These are phyloP conservation scores for Fraxinus latifolia DNA, from an alignment of 305 asterid species.

Conservation along the genomic window DNA sequence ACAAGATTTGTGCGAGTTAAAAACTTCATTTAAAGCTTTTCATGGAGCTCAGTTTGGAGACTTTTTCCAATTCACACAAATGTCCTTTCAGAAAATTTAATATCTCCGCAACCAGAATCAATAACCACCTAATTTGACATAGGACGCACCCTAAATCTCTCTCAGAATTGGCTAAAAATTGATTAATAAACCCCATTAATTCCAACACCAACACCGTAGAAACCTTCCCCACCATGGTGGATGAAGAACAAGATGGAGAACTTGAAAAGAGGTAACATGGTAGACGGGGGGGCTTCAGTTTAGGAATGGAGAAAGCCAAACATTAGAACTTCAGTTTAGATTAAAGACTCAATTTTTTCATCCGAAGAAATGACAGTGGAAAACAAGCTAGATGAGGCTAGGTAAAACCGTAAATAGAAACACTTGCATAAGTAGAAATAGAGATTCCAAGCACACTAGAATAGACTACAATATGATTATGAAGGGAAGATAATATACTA, in stretches of 20 bases:
- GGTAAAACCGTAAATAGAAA: not conserved
- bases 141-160: not conserved
- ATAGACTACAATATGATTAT: not conserved
- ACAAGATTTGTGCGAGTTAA: not conserved
- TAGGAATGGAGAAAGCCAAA: not conserved
- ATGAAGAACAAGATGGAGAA: too few relatives aligned
- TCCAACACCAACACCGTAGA: too few relatives aligned
- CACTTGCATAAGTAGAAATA: not conserved
- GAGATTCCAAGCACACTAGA: not conserved
- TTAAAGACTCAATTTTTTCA: not conserved
- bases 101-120: not conserved
- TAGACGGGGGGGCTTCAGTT: too few relatives aligned
- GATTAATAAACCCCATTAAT: too few relatives aligned
- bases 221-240: too few relatives aligned
- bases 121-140: not conserved
- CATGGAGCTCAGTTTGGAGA: not conserved
- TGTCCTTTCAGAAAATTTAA: not conserved
- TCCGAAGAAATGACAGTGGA: not conserved
- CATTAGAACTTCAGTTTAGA: not conserved
- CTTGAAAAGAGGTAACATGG: too few relatives aligned
- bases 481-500: not conserved
- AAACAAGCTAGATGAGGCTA: not conserved
- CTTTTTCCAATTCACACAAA: not conserved
- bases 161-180: not conserved
- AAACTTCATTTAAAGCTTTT: not conserved